phyloP scores from a whole-genome alignment of 2,329 filamentous ascomycete species.

The Colletotrichum godetiae region DNA sequence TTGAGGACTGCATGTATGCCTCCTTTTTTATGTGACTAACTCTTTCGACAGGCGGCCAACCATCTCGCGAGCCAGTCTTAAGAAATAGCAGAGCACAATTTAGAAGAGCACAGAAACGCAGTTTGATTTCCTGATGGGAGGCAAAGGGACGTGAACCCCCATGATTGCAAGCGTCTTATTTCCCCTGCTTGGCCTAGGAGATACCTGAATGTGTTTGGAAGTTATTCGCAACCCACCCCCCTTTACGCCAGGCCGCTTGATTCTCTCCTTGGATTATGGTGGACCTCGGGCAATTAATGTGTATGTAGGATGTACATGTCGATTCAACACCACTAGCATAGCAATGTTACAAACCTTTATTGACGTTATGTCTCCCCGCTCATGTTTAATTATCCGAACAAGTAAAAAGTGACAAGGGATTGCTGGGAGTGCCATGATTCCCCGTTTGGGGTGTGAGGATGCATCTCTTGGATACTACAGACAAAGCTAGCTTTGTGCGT shows the following conservation, averaged over 20 bases:
- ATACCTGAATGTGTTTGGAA: slow-evolving; percentile 19
- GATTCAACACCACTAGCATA: slow-evolving; percentile 20
- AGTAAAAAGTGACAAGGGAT: not conserved
- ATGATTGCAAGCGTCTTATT: slow-evolving; percentile 28
- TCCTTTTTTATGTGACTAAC: not conserved
- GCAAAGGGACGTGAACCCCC: slow-evolving; percentile 12
- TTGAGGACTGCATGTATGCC: not conserved
- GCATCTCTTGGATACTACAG: not conserved
- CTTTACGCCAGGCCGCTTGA: not conserved
- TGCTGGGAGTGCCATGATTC: not conserved
- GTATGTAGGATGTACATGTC: slow-evolving; percentile 27
- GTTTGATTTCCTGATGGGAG: slow-evolving; percentile 20
- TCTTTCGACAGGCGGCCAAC: slow-evolving; percentile 60
- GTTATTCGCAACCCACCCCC: not conserved
- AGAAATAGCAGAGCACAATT: slow-evolving; percentile 19
- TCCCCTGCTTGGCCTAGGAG: slow-evolving; percentile 24
- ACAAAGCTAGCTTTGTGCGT: not conserved
- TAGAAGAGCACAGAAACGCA: slow-evolving; percentile 1
- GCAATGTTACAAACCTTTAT: slow-evolving; percentile 2
- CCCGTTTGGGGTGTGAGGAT: not conserved
- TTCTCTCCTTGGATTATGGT: slow-evolving; percentile 1
- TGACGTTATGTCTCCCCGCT: not conserved
- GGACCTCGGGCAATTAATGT: slow-evolving; percentile 17
- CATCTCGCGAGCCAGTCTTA: slow-evolving; percentile 66
- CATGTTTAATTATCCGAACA: not conserved